phyloP scores from a whole-genome alignment of 2,329 filamentous ascomycete genomes.

The Penicillium verrucosum region DNA sequence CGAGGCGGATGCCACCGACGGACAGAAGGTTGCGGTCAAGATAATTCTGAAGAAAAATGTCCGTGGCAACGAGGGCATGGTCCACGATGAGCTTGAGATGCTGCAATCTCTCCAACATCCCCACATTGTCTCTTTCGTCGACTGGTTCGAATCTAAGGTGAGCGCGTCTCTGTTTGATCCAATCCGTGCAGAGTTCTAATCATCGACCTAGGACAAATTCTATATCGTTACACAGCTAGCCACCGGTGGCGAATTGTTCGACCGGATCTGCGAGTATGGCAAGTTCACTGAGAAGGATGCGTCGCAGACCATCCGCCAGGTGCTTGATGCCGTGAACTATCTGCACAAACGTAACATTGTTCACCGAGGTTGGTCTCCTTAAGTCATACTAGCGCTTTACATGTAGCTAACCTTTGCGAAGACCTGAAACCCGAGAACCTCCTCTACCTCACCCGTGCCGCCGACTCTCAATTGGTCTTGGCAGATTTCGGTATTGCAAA shows the following conservation, averaged over 20 bases:
- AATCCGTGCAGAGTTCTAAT: not conserved
- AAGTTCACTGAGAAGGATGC: slow-evolving; percentile 99
- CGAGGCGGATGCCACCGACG: slow-evolving; percentile 79
- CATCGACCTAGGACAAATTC: slow-evolving; percentile 77
- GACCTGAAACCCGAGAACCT: slow-evolving; percentile 98
- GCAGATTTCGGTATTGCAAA: slow-evolving; percentile 99
- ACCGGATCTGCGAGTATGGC: slow-evolving; percentile 95
- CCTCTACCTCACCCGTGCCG: slow-evolving; percentile 77
- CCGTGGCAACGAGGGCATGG: slow-evolving; percentile 97
- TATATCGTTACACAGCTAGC: slow-evolving; percentile 98
- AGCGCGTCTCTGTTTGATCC: slow-evolving; percentile 25
- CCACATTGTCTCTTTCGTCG: slow-evolving; percentile 94
- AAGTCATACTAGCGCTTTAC: not conserved
- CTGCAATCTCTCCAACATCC: slow-evolving; percentile 86
- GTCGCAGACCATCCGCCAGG: slow-evolving; percentile 90
- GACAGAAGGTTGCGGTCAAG: slow-evolving; percentile 85
- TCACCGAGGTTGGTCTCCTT: slow-evolving; percentile 67
- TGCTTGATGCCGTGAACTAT: slow-evolving; percentile 89
- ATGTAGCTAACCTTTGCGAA: slow-evolving; percentile 37
- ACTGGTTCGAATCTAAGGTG: slow-evolving; percentile 98
- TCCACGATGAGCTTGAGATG: slow-evolving; percentile 94
- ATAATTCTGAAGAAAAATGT: slow-evolving; percentile 99
- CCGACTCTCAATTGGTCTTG: slow-evolving; percentile 80
- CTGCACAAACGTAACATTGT: slow-evolving; percentile 93
- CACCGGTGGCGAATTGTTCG: slow-evolving; percentile 93